These are phyloP conservation scores for Acrodontium crateriforme DNA, from an alignment of 2,329 filamentous ascomycete species.

Conservation along the genomic window DNA sequence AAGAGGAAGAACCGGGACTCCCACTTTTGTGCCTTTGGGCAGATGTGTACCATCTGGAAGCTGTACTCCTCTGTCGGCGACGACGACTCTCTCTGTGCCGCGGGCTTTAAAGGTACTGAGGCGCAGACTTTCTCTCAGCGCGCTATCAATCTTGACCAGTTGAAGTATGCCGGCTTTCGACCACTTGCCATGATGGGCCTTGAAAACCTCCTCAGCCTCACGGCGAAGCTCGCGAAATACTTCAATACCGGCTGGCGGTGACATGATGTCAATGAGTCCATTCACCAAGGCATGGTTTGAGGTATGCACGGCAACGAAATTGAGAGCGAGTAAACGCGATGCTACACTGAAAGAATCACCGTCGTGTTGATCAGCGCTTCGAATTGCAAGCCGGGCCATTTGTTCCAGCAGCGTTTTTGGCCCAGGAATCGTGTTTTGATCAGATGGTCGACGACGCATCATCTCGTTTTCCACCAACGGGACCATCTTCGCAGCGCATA, in stretches of 20 bases:
- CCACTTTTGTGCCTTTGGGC: conserved; percentile 9
- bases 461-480: conserved; percentile 1
- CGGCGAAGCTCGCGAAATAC: conserved; percentile 23
- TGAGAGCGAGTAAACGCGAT: conserved; percentile 39
- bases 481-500: conserved; percentile 1
- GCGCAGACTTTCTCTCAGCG: conserved; percentile 21
- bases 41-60: conserved; percentile 13
- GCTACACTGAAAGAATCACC: conserved; percentile 36
- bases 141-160: conserved; percentile 16
- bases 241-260: conserved; percentile 20
- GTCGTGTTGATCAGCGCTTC: conserved; percentile 22
- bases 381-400: background rate
- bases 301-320: conserved; percentile 47
- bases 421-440: conserved; percentile 1
- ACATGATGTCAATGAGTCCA: conserved; percentile 35
- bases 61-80: conserved; percentile 13
- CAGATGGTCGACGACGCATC: conserved; percentile 1
- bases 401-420: conserved; percentile 2
- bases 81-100: conserved; percentile 15
- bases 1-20: conserved; percentile 2
- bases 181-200: conserved; percentile 8
- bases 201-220: conserved; percentile 14
- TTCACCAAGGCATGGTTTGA: conserved; percentile 39
- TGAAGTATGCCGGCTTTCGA: conserved; percentile 13
- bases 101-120: conserved; percentile 12